Evolutionary conservation across 2,329 filamentous ascomycete species (phyloP).

Genomic region (Thelonectria blattea): DNA sequence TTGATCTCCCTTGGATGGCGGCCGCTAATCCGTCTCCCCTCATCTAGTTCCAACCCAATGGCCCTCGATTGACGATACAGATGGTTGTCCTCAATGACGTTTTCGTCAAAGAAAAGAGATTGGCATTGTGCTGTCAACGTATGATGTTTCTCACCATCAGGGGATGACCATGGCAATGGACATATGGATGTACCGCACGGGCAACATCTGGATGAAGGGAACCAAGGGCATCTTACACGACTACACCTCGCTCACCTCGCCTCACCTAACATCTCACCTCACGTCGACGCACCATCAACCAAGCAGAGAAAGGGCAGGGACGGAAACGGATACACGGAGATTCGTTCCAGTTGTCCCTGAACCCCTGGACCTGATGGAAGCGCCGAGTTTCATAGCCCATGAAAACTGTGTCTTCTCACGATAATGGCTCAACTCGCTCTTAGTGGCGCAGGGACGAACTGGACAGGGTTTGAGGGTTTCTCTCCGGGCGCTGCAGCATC

Average conservation of each 20-base stretch:
- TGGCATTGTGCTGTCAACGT: slow-evolving; percentile 8
- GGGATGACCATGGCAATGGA: slow-evolving; percentile 9
- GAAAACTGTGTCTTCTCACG: background rate
- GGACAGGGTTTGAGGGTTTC: background rate
- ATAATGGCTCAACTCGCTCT: background rate
- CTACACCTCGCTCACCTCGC: background rate
- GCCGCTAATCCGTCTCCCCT: background rate
- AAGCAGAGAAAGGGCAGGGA: background rate
- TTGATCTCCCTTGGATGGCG: background rate
- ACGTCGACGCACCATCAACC: background rate
- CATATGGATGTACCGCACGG: slow-evolving; percentile 14
- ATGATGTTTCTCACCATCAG: background rate
- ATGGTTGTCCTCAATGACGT: slow-evolving; percentile 10
- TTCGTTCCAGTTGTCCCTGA: background rate
- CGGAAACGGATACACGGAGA: slow-evolving; percentile 4
- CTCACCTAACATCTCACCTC: slow-evolving; percentile 5
- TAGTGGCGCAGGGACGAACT: background rate
- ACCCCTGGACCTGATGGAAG: background rate
- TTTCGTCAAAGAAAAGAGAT: slow-evolving; percentile 1
- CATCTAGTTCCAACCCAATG: slow-evolving; percentile 7
- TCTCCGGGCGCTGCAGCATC: background rate
- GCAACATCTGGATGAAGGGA: slow-evolving; percentile 15
- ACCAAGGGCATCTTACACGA: background rate
- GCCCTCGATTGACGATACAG: background rate
- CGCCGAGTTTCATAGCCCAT: background rate